Evolutionary conservation across 441 rosid species (phyloP).

Genomic region (Biscutella laevigata): DNA sequence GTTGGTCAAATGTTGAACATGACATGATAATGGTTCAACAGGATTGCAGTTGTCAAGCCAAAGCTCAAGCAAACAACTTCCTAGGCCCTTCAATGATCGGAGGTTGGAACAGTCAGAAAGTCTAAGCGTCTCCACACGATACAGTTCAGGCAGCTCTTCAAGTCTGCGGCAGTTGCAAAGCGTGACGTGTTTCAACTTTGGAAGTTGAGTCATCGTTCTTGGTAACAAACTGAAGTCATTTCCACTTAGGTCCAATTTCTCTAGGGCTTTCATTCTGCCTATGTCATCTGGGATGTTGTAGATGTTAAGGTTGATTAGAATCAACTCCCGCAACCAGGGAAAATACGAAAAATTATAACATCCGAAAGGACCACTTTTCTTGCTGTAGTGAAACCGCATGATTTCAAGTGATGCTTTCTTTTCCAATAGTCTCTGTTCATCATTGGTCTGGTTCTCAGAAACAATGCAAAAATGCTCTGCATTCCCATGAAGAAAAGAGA

Average conservation of each 20-base stretch:
- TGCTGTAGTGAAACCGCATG: background rate
- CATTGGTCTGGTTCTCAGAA: background rate
- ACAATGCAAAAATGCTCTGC: background rate
- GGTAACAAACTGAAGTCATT: background rate
- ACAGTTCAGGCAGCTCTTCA: background rate
- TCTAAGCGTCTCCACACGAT: background rate
- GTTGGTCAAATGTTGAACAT: slow-evolving; percentile 20
- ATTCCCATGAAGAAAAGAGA: background rate
- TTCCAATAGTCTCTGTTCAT: too few species aligned
- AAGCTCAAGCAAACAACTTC: slow-evolving; percentile 19
- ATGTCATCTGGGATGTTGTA: background rate
- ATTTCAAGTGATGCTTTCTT: slow-evolving; percentile 1
- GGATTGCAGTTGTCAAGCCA: slow-evolving; percentile 26
- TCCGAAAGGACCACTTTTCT: background rate
- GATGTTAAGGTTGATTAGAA: background rate
- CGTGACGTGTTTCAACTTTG: background rate
- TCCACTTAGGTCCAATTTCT: background rate
- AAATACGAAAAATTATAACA: background rate
- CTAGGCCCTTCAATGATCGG: background rate
- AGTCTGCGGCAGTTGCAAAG: background rate
- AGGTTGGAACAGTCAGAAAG: slow-evolving; percentile 1
- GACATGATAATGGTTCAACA: slow-evolving; percentile 19
- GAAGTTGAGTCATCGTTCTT: background rate
- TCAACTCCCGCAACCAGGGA: background rate
- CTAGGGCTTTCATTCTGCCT: background rate